phyloP scores from a whole-genome alignment of 768 basidiomycete genomes.

The Amylocystis lapponica region DNA sequence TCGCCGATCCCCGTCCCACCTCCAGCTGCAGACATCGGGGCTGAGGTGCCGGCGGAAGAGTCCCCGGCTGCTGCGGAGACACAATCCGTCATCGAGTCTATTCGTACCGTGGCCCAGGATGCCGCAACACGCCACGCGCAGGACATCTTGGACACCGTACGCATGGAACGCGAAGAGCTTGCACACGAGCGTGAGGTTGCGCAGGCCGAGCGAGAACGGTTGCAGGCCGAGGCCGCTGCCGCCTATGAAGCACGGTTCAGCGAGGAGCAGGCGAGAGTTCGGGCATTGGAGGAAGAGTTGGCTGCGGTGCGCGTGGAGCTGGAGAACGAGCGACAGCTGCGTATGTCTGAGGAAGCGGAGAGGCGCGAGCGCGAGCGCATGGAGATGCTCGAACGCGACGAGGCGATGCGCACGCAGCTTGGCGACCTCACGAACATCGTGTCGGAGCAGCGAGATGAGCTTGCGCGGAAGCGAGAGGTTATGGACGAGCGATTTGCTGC shows the following conservation, averaged over 20 bases:
- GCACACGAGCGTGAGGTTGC: conserved; percentile 48
- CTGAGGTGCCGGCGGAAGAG: conserved; percentile 4
- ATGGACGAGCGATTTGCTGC: conserved; percentile 60
- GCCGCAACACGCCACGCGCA: conserved; percentile 51
- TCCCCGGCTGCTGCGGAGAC: conserved; percentile 19
- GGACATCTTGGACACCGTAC: conserved; percentile 55
- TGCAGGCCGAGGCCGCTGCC: conserved; percentile 40
- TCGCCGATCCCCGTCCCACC: conserved; percentile 15
- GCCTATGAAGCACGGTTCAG: conserved; percentile 37
- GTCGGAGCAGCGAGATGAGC: conserved; percentile 57
- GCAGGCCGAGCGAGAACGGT: conserved; percentile 47
- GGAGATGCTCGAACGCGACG: conserved; percentile 55
- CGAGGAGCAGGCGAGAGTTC: conserved; percentile 19
- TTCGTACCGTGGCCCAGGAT: conserved; percentile 41
- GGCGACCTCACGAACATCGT: conserved; percentile 69
- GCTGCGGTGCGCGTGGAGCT: conserved; percentile 36
- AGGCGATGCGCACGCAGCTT: conserved; percentile 54
- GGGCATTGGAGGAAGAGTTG: conserved; percentile 20
- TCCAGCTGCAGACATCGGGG: conserved; percentile 5
- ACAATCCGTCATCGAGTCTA: conserved; percentile 29
- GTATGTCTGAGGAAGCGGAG: conserved; percentile 55
- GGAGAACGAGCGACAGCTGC: conserved; percentile 54
- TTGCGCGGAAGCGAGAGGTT: conserved; percentile 51
- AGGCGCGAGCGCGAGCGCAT: conserved; percentile 52
- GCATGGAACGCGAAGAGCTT: conserved; percentile 54